phyloP scores from a whole-genome alignment of 1,284 basidiomycete species.

The Coniferiporia sulphurascens region DNA sequence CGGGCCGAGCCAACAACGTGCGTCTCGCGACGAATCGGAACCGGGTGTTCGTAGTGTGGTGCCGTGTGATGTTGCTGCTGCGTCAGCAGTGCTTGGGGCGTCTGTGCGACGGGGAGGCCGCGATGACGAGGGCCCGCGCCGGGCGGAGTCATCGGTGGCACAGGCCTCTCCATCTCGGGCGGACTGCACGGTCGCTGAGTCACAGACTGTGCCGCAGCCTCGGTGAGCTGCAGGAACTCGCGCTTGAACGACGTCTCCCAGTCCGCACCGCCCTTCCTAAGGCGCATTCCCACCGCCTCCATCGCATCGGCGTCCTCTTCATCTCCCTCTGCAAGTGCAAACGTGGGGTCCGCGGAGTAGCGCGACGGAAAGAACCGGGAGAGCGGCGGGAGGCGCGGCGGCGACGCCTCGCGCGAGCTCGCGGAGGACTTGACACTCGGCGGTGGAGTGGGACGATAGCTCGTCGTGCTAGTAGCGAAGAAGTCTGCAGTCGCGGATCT shows the following conservation, averaged over 20 bases:
- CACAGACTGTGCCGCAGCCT: neutral
- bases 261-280: conserved; percentile 6
- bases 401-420: conserved; percentile 11
- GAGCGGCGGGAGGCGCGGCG: conserved; percentile 15
- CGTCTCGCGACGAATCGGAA: conserved; percentile 13
- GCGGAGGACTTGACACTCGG: conserved; percentile 19
- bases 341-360: conserved; percentile 7
- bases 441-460: conserved; percentile 17
- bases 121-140: neutral
- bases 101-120: neutral
- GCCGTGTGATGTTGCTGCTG: neutral
- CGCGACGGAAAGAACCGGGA: conserved; percentile 21
- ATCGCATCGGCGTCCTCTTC: neutral
- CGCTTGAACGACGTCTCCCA: conserved; percentile 19
- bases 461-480: conserved; percentile 25
- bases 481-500: conserved; percentile 33
- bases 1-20: conserved; percentile 4
- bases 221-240: conserved; percentile 10
- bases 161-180: neutral
- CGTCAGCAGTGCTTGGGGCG: neutral
- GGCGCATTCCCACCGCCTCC: neutral
- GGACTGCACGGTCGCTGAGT: conserved; percentile 4
- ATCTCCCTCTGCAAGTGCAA: conserved; percentile 7
- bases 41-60: neutral
- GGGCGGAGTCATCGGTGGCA: neutral